phyloP scores from a whole-genome alignment of 2,329 filamentous ascomycete genomes.

The Exophiala aquamarina region DNA sequence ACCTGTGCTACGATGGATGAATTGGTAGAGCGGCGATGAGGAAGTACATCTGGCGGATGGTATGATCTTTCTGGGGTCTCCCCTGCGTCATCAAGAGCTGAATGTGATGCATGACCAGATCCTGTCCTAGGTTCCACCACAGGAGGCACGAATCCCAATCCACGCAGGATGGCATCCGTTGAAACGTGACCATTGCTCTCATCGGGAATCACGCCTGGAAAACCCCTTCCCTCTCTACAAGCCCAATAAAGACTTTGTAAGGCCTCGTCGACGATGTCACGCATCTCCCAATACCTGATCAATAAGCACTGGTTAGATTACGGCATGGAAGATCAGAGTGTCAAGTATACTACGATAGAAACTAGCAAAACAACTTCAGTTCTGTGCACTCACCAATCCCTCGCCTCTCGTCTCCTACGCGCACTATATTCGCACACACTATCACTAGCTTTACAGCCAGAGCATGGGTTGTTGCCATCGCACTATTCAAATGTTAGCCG shows the following conservation, averaged over 20 bases:
- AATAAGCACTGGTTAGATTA: not conserved
- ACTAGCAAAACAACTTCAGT: not conserved
- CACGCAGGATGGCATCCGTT: slow-evolving; percentile 22
- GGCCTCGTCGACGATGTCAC: slow-evolving; percentile 22
- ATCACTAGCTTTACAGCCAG: slow-evolving; percentile 15
- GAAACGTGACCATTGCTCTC: slow-evolving; percentile 20
- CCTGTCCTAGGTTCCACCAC: slow-evolving; percentile 7
- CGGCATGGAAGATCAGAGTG: too few relatives aligned
- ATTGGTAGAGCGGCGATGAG: too few relatives aligned
- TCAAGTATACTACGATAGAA: not conserved
- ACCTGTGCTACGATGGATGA: too few relatives aligned
- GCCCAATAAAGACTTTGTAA: slow-evolving; percentile 24
- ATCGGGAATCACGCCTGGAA: slow-evolving; percentile 20
- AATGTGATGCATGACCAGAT: slow-evolving; percentile 8
- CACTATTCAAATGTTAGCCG: slow-evolving; percentile 14
- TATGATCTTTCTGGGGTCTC: slow-evolving; percentile 7
- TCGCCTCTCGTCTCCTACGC: slow-evolving; percentile 20
- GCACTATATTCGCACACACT: slow-evolving; percentile 23
- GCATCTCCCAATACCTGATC: slow-evolving; percentile 22
- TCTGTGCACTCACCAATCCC: slow-evolving; percentile 19
- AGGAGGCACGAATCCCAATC: slow-evolving; percentile 18
- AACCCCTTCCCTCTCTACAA: slow-evolving; percentile 18
- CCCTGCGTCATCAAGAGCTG: slow-evolving; percentile 2
- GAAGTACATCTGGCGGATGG: slow-evolving; percentile 14
- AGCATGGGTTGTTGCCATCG: slow-evolving; percentile 21